phyloP scores from a whole-genome alignment of 2,329 filamentous ascomycete species.

The Microascus cirrosus region DNA sequence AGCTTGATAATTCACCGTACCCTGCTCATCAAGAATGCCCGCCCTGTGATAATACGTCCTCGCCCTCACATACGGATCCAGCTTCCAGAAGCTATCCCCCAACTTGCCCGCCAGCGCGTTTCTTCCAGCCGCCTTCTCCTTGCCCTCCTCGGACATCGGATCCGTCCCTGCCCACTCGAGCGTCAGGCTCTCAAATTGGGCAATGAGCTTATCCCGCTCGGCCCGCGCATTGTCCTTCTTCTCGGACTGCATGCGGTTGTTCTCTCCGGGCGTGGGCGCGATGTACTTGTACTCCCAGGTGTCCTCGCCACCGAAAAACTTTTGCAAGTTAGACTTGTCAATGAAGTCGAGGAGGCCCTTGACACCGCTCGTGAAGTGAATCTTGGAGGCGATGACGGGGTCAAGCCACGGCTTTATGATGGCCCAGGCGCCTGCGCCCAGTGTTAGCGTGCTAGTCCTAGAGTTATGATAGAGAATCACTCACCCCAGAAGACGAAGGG shows the following conservation, averaged over 20 bases:
- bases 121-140: conserved; percentile 43
- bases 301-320: conserved; percentile 77
- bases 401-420: conserved; percentile 95
- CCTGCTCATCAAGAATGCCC: conserved; percentile 47
- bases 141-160: conserved; percentile 19
- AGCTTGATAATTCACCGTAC: neutral
- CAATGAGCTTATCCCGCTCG: conserved; percentile 54
- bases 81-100: conserved; percentile 69
- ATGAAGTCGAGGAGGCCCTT: conserved; percentile 74
- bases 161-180: conserved; percentile 54
- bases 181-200: conserved; percentile 64
- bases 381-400: conserved; percentile 86
- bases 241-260: conserved; percentile 46
- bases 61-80: conserved; percentile 80
- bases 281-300: conserved; percentile 74
- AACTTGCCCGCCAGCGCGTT: conserved; percentile 22
- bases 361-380: conserved; percentile 79
- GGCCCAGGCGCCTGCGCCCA: conserved; percentile 66
- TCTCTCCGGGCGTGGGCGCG: conserved; percentile 67
- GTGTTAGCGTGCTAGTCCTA: neutral
- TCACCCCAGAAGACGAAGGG: conserved; percentile 92
- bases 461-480: conserved; percentile 13
- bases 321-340: conserved; percentile 56
- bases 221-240: conserved; percentile 44
- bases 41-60: conserved; percentile 72